These are phyloP conservation scores for Echites panduratus DNA, from an alignment of 257 asterid species.

Conservation along the genomic window DNA sequence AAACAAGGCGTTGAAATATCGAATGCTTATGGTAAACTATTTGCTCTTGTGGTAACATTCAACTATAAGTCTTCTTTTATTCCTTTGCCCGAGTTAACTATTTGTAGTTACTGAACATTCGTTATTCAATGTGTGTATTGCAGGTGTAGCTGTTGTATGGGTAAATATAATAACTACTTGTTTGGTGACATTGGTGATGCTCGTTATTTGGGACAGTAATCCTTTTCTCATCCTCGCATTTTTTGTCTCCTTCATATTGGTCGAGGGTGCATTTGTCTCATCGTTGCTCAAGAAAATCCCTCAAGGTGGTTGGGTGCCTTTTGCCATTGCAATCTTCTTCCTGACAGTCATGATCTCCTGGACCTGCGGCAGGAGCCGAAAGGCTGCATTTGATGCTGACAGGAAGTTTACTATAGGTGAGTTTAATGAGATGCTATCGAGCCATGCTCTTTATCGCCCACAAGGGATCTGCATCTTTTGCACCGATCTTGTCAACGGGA, in stretches of 20 bases:
- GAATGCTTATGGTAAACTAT: conserved; percentile 80
- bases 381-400: conserved; percentile 19
- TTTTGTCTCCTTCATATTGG: conserved; percentile 35
- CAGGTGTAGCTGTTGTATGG: conserved; percentile 61
- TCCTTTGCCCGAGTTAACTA: background rate
- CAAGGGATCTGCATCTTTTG: conserved; percentile 20
- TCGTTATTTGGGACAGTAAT: conserved; percentile 48
- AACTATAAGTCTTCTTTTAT: conserved; percentile 1
- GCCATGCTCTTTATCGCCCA: conserved; percentile 10
- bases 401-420: conserved; percentile 18
- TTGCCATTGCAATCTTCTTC: conserved; percentile 45
- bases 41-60: conserved; percentile 61
- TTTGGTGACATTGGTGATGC: conserved; percentile 45
- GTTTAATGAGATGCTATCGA: conserved; percentile 11
- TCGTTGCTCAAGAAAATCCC: conserved; percentile 51
- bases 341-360: conserved; percentile 45
- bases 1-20: conserved; percentile 45
- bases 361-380: conserved; percentile 25
- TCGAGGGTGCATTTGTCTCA: conserved; percentile 47
- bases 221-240: conserved; percentile 33
- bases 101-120: background rate
- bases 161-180: conserved; percentile 59
- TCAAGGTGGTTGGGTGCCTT: conserved; percentile 70
- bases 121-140: background rate
- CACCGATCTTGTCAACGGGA: conserved; percentile 18